These are phyloP conservation scores for Diaporthe australafricana DNA, from an alignment of 2,329 filamentous ascomycete genomes.

Conservation along the genomic window DNA sequence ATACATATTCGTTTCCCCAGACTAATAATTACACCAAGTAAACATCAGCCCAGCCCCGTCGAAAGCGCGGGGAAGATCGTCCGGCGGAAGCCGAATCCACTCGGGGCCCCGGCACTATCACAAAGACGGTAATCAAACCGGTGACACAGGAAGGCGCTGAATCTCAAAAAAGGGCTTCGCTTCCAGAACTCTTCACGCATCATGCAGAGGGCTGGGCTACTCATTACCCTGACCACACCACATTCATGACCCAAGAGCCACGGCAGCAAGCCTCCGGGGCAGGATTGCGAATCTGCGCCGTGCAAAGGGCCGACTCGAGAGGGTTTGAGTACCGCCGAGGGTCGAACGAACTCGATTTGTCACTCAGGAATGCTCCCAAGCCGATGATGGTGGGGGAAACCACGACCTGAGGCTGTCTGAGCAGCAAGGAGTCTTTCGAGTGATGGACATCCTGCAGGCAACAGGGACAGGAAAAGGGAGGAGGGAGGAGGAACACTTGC, in stretches of 20 bases:
- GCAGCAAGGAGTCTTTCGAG: neutral
- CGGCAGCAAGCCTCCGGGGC: constrained; percentile 7
- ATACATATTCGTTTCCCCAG: constrained; percentile 4
- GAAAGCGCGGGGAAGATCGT: constrained; percentile 16
- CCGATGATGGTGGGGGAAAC: neutral
- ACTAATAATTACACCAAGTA: neutral
- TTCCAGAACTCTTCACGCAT: neutral
- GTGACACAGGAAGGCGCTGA: constrained; percentile 4
- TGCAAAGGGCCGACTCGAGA: constrained; percentile 25
- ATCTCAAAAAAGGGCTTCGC: constrained; percentile 16
- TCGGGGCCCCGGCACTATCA: constrained; percentile 24
- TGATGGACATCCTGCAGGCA: neutral
- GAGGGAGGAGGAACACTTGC: neutral
- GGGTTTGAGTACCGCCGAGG: neutral
- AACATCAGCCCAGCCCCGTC: constrained; percentile 1
- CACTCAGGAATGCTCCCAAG: neutral
- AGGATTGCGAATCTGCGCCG: neutral
- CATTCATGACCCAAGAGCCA: constrained; percentile 2
- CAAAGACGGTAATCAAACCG: constrained; percentile 19
- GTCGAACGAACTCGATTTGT: neutral
- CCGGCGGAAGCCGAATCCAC: constrained; percentile 10
- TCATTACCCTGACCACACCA: constrained; percentile 4
- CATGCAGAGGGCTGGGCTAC: neutral
- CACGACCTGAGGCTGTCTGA: neutral
- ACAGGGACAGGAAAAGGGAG: neutral